Conservation (phyloP, 2,329 filamentous ascomycete species). For the Ophiostoma ulmi region DNA sequence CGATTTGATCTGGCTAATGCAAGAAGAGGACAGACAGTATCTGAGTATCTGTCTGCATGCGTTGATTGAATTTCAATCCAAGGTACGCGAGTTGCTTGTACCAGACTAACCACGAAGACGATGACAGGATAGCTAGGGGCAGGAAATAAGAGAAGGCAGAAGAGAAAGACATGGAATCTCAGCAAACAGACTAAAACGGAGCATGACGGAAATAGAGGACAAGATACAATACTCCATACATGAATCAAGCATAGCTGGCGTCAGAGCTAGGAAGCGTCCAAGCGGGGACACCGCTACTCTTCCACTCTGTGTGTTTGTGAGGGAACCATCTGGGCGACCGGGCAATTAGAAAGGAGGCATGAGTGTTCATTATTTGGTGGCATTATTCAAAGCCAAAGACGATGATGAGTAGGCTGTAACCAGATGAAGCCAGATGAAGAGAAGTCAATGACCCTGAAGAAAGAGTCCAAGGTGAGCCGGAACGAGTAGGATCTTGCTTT, state of each 20-base stretch:
- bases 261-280: conserved; percentile 1
- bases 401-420: background rate
- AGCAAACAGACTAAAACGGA: background rate
- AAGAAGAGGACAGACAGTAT: background rate
- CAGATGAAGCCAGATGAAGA: background rate
- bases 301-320: background rate
- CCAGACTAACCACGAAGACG: background rate
- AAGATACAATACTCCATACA: background rate
- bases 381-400: background rate
- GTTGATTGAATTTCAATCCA: background rate
- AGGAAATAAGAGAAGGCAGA: background rate
- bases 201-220: background rate
- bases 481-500: background rate
- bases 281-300: conserved; percentile 3
- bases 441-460: background rate
- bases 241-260: background rate
- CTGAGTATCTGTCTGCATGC: background rate
- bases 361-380: background rate
- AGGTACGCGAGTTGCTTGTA: background rate
- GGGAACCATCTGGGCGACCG: background rate
- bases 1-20: background rate
- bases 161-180: background rate
- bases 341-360: background rate
- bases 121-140: background rate
- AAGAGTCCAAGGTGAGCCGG: background rate